Evolutionary conservation across 192 early-diverging fungal genomes (phyloP).

Genomic region (Piromyces finnis): DNA sequence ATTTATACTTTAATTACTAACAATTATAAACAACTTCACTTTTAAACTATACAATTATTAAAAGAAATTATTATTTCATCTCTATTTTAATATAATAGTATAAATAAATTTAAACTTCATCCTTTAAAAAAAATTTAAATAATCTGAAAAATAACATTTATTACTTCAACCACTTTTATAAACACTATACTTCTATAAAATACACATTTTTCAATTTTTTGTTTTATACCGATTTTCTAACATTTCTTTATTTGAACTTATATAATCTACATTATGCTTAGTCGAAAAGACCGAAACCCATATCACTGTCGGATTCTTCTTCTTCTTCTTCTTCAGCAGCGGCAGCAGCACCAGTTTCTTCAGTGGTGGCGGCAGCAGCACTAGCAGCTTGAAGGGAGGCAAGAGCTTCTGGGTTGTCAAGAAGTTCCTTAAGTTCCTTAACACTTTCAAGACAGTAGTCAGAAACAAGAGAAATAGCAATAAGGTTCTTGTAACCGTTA

Average conservation of each 20-base stretch:
- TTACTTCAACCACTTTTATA: no score
- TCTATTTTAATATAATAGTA: no score
- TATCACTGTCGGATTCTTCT: conserved; percentile 72
- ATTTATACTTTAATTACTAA: no score
- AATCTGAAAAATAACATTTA: no score
- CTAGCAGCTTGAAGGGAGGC: conserved; percentile 51
- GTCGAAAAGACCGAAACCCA: conserved; percentile 60
- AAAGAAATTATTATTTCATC: no score
- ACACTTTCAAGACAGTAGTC: conserved; percentile 2
- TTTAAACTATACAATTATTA: no score
- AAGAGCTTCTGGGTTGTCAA: conserved; percentile 79
- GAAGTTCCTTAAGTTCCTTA: conserved; percentile 62
- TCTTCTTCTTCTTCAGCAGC: conserved; percentile 45
- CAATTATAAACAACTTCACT: no score
- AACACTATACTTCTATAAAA: no score
- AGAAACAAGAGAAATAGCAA: conserved; percentile 1
- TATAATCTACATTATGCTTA: not conserved
- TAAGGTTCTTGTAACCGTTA: conserved; percentile 89
- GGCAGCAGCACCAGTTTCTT: conserved; percentile 25
- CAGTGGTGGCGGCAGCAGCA: conserved; percentile 41
- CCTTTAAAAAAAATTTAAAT: no score
- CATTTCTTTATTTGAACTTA: not conserved
- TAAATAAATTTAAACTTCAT: no score
- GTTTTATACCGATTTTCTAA: not conserved
- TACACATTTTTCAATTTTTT: no score